A percentile compares a stretch with the other conserved stretches of the same genome.
phyloP scores from a whole-genome alignment of 495 filamentous ascomycete genomes.

The Staphylotrichum tortipilum region DNA sequence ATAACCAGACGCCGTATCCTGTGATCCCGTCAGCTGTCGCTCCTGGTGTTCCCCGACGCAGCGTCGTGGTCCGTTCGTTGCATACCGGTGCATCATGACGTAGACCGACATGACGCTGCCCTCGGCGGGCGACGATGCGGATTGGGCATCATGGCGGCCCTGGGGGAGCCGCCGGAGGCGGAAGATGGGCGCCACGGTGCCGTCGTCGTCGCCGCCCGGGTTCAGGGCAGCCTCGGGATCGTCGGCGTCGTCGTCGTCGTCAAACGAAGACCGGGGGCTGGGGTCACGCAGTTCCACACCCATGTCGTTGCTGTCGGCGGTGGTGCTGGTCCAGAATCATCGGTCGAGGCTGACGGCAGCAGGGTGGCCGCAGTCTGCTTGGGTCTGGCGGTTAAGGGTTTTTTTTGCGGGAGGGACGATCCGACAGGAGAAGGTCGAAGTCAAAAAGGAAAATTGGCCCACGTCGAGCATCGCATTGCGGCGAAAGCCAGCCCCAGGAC shows the following conservation, averaged over 20 bases:
- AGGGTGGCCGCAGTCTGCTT: neutral
- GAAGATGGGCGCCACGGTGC: slow-evolving; percentile 15
- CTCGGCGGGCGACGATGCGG: slow-evolving; percentile 5
- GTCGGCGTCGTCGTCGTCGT: slow-evolving; percentile 17
- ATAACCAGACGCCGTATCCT: slow-evolving; percentile 24
- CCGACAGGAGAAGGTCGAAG: too few species aligned
- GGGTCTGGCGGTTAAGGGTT: too few species aligned
- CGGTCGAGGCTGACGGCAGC: neutral
- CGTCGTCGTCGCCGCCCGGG: slow-evolving; percentile 6
- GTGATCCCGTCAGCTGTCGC: slow-evolving; percentile 16
- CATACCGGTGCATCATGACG: slow-evolving; percentile 39
- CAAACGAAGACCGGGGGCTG: slow-evolving; percentile 6
- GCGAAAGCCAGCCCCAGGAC: too few species aligned
- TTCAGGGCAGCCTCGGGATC: slow-evolving; percentile 15
- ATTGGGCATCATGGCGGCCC: slow-evolving; percentile 4
- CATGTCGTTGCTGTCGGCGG: slow-evolving; percentile 6
- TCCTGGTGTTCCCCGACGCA: slow-evolving; percentile 21
- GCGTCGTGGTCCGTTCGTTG: too few species aligned
- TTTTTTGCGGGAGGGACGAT: too few species aligned
- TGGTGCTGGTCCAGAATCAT: neutral
- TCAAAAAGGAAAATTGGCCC: too few species aligned
- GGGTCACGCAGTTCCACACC: slow-evolving; percentile 1
- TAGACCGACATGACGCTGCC: slow-evolving; percentile 30
- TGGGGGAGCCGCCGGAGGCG: slow-evolving; percentile 10
- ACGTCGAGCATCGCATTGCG: too few species aligned